Conservation (phyloP, 2,329 filamentous ascomycete species). For the Pseudogymnoascus sp. region DNA sequence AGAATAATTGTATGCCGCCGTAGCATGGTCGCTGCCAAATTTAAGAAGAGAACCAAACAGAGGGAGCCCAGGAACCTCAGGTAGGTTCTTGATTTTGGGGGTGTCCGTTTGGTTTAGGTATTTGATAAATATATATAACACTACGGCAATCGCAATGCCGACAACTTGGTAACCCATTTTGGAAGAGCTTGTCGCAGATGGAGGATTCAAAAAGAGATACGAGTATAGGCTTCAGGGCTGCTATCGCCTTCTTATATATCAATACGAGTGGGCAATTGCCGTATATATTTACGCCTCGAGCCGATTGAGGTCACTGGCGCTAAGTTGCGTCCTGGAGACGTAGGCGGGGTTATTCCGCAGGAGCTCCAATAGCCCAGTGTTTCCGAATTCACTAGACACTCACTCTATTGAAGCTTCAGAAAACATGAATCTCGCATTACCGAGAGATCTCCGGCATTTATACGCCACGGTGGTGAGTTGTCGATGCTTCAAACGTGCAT, state of each 20-base stretch:
- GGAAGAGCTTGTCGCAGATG: not conserved
- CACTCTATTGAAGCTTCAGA: not conserved
- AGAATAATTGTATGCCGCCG: constrained; percentile 48
- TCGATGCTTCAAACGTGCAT: not conserved
- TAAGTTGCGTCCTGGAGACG: not conserved
- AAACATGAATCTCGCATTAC: not conserved
- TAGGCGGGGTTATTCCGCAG: not conserved
- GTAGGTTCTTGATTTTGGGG: constrained; percentile 54
- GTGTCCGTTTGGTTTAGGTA: constrained; percentile 44
- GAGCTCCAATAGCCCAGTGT: not conserved
- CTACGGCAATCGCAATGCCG: constrained; percentile 24
- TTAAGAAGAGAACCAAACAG: constrained; percentile 58
- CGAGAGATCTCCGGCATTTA: not conserved
- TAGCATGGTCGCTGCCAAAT: constrained; percentile 51
- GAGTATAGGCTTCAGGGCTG: not conserved
- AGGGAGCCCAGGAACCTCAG: constrained; percentile 54
- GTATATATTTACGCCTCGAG: not conserved
- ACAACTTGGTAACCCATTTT: constrained; percentile 14
- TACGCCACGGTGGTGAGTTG: not conserved
- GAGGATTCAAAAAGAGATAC: not conserved
- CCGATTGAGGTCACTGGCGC: not conserved
- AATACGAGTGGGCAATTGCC: not conserved
- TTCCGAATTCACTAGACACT: not conserved
- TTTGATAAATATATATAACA: constrained; percentile 22
- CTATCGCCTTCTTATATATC: not conserved